A percentile compares a stretch with the other conserved stretches of the same genome.
Evolutionary conservation across 208 protist species (phyloP).

Genomic region (Spongospora subterranea): DNA sequence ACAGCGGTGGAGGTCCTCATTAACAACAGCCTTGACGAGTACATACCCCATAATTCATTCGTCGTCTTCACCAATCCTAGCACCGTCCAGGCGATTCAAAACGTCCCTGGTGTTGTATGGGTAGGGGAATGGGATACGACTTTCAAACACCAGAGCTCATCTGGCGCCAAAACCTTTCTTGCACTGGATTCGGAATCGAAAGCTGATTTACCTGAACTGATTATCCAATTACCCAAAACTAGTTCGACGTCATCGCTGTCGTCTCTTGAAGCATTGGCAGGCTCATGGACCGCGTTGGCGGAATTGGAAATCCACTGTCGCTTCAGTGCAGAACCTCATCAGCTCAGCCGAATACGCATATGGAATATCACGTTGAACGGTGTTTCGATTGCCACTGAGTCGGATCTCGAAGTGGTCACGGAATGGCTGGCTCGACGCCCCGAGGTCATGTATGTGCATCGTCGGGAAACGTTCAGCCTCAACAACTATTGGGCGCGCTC

Average conservation of each 20-base stretch:
- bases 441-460: not conserved
- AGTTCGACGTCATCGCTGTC: not conserved
- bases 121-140: not conserved
- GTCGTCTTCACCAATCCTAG: not conserved
- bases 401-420: not conserved
- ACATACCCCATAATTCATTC: slow-evolving; percentile 43
- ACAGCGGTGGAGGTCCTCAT: not conserved
- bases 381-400: not conserved
- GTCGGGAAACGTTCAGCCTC: not conserved
- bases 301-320: not conserved
- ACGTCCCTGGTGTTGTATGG: not conserved
- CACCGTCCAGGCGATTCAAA: not conserved
- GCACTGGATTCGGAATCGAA: not conserved
- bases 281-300: not conserved
- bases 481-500: not conserved
- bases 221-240: not conserved
- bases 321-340: not conserved
- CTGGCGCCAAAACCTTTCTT: not conserved
- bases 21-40: not conserved
- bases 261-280: not conserved
- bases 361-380: not conserved
- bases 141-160: not conserved
- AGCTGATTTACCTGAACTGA: not conserved
- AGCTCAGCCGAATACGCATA: not conserved
- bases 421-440: not conserved